Conservation (phyloP, 805 yeast genomes). For the Kodamaea laetipori region DNA sequence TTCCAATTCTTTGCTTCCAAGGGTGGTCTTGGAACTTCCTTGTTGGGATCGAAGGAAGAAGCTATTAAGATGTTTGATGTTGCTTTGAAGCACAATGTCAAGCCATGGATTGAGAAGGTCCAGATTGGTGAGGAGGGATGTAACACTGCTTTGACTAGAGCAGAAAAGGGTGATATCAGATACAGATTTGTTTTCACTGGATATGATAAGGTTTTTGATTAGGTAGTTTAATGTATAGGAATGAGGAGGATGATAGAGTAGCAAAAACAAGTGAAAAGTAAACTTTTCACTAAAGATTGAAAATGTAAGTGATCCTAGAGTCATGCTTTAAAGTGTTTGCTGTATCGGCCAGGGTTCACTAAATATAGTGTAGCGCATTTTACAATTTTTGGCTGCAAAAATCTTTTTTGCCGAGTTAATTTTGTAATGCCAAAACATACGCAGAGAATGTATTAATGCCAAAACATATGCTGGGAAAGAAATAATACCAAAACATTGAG, state of each 20-base stretch:
- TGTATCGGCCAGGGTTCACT: too few species aligned
- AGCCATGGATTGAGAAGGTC: constrained; percentile 38
- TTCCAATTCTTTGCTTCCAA: constrained; percentile 28
- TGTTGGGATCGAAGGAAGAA: constrained; percentile 37
- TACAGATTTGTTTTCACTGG: constrained; percentile 61
- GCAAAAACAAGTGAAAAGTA: too few species aligned
- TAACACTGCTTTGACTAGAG: constrained; percentile 33
- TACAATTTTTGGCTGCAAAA: constrained; percentile 7
- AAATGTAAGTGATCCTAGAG: too few species aligned
- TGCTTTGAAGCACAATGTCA: constrained; percentile 37
- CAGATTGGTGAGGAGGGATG: constrained; percentile 36
- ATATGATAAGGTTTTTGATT: constrained; percentile 48
- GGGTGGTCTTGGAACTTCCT: constrained; percentile 30
- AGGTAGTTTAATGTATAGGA: not conserved
- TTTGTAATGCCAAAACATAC: too few species aligned
- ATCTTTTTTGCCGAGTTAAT: too few species aligned
- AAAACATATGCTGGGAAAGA: too few species aligned
- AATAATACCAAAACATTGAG: too few species aligned
- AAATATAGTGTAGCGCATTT: too few species aligned
- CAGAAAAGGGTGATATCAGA: constrained; percentile 35
- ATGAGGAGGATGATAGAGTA: too few species aligned
- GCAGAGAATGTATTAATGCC: too few species aligned
- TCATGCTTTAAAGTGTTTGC: too few species aligned
- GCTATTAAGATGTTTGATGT: constrained; percentile 38
- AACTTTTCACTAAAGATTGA: too few species aligned